phyloP scores from a whole-genome alignment of 108 stramenopile genomes.

The Stephanodiscus minutulus region DNA sequence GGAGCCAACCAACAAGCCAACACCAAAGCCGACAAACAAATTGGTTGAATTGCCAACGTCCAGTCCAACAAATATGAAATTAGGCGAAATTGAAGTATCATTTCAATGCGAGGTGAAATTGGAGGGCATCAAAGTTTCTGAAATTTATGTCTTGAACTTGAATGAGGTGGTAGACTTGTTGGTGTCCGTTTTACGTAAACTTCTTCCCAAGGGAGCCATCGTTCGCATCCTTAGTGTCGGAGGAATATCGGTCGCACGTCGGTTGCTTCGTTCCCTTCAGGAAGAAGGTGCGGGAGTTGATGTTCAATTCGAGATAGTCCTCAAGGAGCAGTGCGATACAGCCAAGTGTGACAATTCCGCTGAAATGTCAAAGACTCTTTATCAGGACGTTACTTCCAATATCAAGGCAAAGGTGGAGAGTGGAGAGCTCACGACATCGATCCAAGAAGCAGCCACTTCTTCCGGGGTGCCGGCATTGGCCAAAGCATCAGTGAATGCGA shows the following conservation, averaged over 20 bases:
- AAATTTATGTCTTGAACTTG: slow-evolving; percentile 31
- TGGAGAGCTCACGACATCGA: slow-evolving; percentile 22
- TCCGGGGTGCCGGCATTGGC: slow-evolving; percentile 24
- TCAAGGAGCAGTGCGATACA: slow-evolving; percentile 22
- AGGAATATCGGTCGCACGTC: slow-evolving; percentile 26
- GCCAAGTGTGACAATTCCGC: slow-evolving; percentile 16
- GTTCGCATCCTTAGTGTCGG: slow-evolving; percentile 41
- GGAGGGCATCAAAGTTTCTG: slow-evolving; percentile 21
- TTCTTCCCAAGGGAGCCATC: slow-evolving; percentile 36
- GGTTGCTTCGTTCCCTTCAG: slow-evolving; percentile 35
- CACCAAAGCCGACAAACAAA: slow-evolving; percentile 11
- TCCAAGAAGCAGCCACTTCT: slow-evolving; percentile 24
- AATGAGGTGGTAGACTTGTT: slow-evolving; percentile 30
- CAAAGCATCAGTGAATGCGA: slow-evolving; percentile 15
- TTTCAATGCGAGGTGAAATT: slow-evolving; percentile 24
- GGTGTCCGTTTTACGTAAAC: slow-evolving; percentile 9
- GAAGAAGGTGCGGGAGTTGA: slow-evolving; percentile 36
- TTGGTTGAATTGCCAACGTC: slow-evolving; percentile 15
- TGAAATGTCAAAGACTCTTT: slow-evolving; percentile 17
- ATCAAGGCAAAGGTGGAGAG: slow-evolving; percentile 26
- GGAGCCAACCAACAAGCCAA: slow-evolving; percentile 20
- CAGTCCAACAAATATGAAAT: slow-evolving; percentile 16
- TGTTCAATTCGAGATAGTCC: slow-evolving; percentile 38
- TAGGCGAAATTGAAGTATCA: slow-evolving; percentile 28
- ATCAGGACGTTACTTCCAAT: slow-evolving; percentile 24